Percentiles rank a stretch among this genome's conserved stretches.
Evolutionary conservation across 345 rosid genomes (phyloP).

Genomic region (Salix suchowensis): DNA sequence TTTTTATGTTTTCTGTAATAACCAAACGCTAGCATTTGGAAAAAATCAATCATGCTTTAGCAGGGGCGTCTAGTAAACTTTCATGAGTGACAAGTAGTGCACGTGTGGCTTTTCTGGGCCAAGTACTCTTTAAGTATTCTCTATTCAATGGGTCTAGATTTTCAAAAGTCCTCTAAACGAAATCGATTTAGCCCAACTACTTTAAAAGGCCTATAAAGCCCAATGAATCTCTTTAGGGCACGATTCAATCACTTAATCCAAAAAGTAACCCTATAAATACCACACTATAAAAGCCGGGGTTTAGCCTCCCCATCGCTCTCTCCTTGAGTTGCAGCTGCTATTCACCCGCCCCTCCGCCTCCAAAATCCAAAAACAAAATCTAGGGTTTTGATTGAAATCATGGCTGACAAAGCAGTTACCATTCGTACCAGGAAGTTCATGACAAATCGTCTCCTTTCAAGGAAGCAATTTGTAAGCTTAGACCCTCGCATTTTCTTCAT

Average conservation of each 20-base stretch:
- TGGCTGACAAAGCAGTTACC: constrained; percentile 93
- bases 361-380: background rate
- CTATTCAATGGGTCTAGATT: background rate
- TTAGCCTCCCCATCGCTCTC: background rate
- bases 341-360: background rate
- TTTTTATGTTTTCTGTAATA: too few relatives aligned
- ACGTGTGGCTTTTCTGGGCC: too few relatives aligned
- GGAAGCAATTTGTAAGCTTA: constrained; percentile 89
- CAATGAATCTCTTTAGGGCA: background rate
- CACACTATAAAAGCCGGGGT: constrained; percentile 21
- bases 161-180: background rate
- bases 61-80: too few relatives aligned
- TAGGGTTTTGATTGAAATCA: constrained; percentile 15
- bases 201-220: background rate
- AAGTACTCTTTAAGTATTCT: too few relatives aligned
- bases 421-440: constrained; percentile 87
- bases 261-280: constrained; percentile 19
- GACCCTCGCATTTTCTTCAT: background rate
- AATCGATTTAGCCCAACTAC: background rate
- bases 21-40: too few relatives aligned
- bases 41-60: too few relatives aligned
- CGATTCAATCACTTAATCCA: background rate
- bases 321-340: constrained; percentile 21
- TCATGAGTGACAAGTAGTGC: too few relatives aligned
- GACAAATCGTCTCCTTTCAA: constrained; percentile 96